Base-by-base conservation (phyloP, 1,139 yeast species). In the Ashbya aceris region DNA sequence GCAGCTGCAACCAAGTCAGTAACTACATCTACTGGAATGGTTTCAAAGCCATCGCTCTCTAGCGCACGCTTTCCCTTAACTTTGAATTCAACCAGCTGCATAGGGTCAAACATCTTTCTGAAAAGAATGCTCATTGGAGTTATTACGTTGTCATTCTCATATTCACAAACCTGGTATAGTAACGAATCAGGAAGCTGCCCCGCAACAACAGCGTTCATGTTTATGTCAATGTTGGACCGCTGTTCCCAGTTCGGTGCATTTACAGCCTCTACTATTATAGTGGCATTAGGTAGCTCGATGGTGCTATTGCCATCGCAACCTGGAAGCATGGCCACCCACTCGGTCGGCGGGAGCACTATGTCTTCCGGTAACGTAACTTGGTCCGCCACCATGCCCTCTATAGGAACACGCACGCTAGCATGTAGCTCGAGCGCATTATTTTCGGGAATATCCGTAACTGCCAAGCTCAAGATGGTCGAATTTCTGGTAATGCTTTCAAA, bases 81-180 rank as follows among this genome's bases (percentile, higher is more conserved):
- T 36, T 51, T 52, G 1, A 63, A 30, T 2, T 53, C 34, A 23
- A 60, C 37, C 29, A 52, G 48, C 39, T 61, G 45, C 14, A 58
- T 49, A 5, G 53, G 45, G 38, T 65, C 59, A 27, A 64, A 44
- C 9, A 66, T 36, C 13, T 49, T 49, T 41, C 58, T 58, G 14
- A 67, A 37, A 2, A 67, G 38, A 7, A 43, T 47, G 4, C 64
- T 55, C 42, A 68, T 49, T 7, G 71, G 70, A 1, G 70, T 60
- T 2, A 52, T 47, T 1, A 52, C 50, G 33, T 53, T 54, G 34
- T 49, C 55, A 27, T 52, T 58, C 40, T 54, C 56, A 1, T 60
- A 50, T 43, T 51, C 44, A 40, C 58, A 54, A 43, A 62, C 55
- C 5, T 53, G 47, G 7, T 49, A 38, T 7, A 57, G 43, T 3